These are phyloP conservation scores for Leccinum longicurvipes DNA, from an alignment of 768 basidiomycete species.

Conservation along the genomic window DNA sequence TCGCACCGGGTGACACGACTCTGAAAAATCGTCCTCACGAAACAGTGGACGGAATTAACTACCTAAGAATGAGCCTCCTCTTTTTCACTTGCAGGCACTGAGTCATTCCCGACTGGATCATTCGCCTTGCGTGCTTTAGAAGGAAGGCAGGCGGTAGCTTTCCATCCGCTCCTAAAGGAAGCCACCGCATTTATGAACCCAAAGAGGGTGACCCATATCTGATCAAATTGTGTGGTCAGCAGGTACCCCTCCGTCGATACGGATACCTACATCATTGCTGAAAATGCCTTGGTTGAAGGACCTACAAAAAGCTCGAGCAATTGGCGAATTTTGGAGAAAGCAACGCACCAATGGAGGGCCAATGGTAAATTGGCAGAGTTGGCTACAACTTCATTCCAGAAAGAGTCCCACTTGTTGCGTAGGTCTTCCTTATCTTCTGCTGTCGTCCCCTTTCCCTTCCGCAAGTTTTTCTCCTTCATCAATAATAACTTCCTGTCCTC, in stretches of 20 bases:
- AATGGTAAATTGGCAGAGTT: constrained; percentile 79
- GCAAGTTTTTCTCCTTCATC: constrained; percentile 51
- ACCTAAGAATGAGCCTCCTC: constrained; percentile 9
- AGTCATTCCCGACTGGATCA: constrained; percentile 3
- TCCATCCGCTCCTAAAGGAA: constrained; percentile 70
- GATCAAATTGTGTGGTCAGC: constrained; percentile 5
- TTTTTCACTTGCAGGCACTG: constrained; percentile 8
- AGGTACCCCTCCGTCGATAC: not conserved
- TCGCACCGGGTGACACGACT: not conserved
- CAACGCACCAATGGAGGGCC: constrained; percentile 75
- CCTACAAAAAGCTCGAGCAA: constrained; percentile 38
- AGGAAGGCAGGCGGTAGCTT: constrained; percentile 48
- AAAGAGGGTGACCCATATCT: constrained; percentile 41
- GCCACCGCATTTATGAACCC: constrained; percentile 50
- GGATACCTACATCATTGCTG: constrained; percentile 53
- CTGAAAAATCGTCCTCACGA: not conserved
- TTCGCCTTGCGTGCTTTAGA: not conserved
- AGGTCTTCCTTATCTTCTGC: constrained; percentile 56
- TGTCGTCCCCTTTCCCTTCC: constrained; percentile 54
- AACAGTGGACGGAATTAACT: not conserved
- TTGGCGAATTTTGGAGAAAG: not conserved
- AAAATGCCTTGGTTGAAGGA: constrained; percentile 67
- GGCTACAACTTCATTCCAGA: constrained; percentile 67
- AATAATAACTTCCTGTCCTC: constrained; percentile 64
- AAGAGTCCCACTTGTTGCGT: constrained; percentile 57